phyloP scores from a whole-genome alignment of 1,284 basidiomycete genomes.

The Heimioporus punctisporus region DNA sequence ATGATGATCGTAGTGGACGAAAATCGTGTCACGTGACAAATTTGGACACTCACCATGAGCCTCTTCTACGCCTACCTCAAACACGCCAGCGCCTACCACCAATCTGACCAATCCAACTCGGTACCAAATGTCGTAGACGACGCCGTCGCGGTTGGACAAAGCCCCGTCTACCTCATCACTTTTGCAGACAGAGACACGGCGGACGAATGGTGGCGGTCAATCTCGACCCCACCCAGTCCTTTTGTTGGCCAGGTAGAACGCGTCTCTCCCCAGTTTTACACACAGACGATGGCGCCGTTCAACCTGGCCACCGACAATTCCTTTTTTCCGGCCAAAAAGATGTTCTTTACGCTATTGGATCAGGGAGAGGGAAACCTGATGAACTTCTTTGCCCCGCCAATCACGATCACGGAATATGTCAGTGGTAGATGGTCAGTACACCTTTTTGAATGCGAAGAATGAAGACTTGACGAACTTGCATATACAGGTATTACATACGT shows the following conservation, averaged over 20 bases:
- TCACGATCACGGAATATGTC: conserved; percentile 5
- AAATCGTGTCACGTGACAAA: no score
- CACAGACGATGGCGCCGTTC: background rate
- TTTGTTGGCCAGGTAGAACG: background rate
- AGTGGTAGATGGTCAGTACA: conserved; percentile 7
- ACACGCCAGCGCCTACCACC: background rate
- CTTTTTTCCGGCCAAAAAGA: background rate
- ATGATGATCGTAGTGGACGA: no score
- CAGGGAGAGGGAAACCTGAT: background rate
- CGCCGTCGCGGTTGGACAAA: no score
- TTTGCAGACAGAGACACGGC: conserved; percentile 4
- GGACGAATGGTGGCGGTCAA: conserved; percentile 6
- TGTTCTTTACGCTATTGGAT: conserved; percentile 3
- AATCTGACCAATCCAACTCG: background rate
- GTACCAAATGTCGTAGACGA: background rate
- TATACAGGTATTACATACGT: background rate
- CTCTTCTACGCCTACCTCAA: background rate
- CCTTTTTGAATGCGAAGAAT: background rate
- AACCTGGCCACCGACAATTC: background rate
- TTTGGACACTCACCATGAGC: background rate
- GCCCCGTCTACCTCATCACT: background rate
- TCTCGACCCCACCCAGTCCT: background rate
- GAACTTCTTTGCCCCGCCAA: background rate
- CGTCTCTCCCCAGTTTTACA: background rate
- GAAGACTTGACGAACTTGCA: background rate